These are phyloP conservation scores for Paramecium sonneborni DNA, from an alignment of 73 alveolate species.

Conservation along the genomic window DNA sequence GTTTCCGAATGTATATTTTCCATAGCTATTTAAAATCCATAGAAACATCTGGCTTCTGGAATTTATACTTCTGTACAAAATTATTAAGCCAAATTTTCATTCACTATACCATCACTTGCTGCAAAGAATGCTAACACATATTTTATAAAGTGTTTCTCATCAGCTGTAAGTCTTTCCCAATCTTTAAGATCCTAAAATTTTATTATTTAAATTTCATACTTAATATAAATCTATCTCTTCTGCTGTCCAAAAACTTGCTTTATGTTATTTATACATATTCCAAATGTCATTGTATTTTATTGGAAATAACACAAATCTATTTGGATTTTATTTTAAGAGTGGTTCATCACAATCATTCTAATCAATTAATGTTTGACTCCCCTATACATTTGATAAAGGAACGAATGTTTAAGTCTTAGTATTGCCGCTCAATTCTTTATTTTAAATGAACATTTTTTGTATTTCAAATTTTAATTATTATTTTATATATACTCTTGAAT, in stretches of 20 bases:
- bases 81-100: constrained; percentile 89
- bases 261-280: constrained; percentile 95
- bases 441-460: background rate
- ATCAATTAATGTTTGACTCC: background rate
- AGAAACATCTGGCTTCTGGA: constrained; percentile 97
- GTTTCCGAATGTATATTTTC: constrained; percentile 98
- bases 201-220: background rate
- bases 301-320: constrained; percentile 90
- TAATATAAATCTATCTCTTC: constrained; percentile 93
- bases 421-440: background rate
- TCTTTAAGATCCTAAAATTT: constrained; percentile 81
- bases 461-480: constrained; percentile 20
- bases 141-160: constrained; percentile 95
- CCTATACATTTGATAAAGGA: background rate
- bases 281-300: constrained; percentile 93
- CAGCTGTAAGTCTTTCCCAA: constrained; percentile 85
- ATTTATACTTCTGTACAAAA: constrained; percentile 88
- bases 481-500: background rate
- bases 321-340: constrained; percentile 80
- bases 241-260: constrained; percentile 95
- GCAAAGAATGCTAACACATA: constrained; percentile 97
- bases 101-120: constrained; percentile 96
- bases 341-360: constrained; percentile 73
- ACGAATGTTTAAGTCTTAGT: constrained; percentile 1
- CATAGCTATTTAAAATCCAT: constrained; percentile 97